Conservation (phyloP, 2,329 filamentous ascomycete genomes). For the Calonectria multiphialidica region DNA sequence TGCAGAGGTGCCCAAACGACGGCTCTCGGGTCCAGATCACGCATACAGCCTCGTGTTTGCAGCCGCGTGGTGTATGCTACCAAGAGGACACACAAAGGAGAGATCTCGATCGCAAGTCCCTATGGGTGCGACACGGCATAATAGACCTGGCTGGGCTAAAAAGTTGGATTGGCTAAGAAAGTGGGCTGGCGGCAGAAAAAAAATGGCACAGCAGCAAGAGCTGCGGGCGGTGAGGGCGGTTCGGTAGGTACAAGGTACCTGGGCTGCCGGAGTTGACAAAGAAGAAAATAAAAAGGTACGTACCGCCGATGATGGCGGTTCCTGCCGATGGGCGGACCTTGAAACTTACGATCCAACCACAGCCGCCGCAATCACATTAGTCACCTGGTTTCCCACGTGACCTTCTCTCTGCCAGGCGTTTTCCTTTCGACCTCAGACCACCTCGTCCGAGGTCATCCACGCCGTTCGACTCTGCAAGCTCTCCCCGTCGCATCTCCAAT, state of each 20-base stretch:
- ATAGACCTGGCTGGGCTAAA: constrained; percentile 36
- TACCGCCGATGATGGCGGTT: constrained; percentile 22
- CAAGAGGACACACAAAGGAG: constrained; percentile 29
- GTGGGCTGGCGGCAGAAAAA: constrained; percentile 47
- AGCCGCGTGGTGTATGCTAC: constrained; percentile 12
- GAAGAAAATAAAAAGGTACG: background rate
- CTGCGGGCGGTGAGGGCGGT: constrained; percentile 35
- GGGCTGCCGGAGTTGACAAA: background rate
- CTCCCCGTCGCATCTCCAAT: constrained; percentile 34
- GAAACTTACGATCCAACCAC: constrained; percentile 27
- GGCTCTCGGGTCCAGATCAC: background rate
- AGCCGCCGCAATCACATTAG: constrained; percentile 24
- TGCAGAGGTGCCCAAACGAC: background rate
- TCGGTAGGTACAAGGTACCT: background rate
- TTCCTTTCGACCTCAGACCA: constrained; percentile 49
- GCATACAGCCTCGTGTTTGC: constrained; percentile 10
- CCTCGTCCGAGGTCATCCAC: constrained; percentile 43
- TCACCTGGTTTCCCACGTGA: constrained; percentile 41
- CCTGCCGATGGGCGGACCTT: constrained; percentile 36
- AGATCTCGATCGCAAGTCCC: constrained; percentile 35
- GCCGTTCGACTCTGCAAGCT: constrained; percentile 42
- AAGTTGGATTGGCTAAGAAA: constrained; percentile 36
- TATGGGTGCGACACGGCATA: constrained; percentile 36
- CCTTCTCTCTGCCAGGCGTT: constrained; percentile 35
- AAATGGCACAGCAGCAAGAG: constrained; percentile 29